Evolutionary conservation across 495 filamentous ascomycete species (phyloP), one percentile per base, ranked within the genome.

Genomic region (Opeltia flavorubescens): DNA sequence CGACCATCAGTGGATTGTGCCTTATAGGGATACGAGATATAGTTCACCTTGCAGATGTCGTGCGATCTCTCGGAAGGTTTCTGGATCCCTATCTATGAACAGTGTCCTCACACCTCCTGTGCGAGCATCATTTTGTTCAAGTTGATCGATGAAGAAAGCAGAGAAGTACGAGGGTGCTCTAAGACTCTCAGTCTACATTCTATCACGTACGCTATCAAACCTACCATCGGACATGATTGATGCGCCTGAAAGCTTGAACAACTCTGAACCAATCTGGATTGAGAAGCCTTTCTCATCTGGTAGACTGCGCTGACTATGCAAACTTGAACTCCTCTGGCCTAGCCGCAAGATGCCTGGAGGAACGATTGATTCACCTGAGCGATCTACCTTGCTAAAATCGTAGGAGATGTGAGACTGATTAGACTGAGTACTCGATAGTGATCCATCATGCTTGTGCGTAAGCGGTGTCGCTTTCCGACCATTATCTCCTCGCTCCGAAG

Each of bases 101-200:
- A 95, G 74, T 4, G 89, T 94, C 44, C 43, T 49, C 25, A 43
- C 45, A 23, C 55, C 53, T 8, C 64, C 68, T 30, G 74, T 68
- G 49, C 74, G 74, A 49, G 72, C 64, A n/a, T 70, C 71, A 46
- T 76, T 68, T 39, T 74, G 72, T 43, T 74, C 73, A 15, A 98
- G 59, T 64, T 95, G 89, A 51, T 84, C 81, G 47, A 78, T 76
- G 66, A 98, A 98, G 66, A 88, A 95, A 51, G 83, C 81, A 18
- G 91, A 94, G 63, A 98, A 95, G 62, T 95, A 98, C 50, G 91
- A 95, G 55, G 89, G 89, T 65, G 89, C 89, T 96, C 69, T 72
- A 69, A 62, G 63, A 69, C 59, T 61, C 58, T 78, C 63, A 78
- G 70, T 53, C 52, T 55, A 23, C 36, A 33, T 18, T 27, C 12